Evolutionary conservation across 163 green algal genomes (phyloP).

Genomic region (Chloromonas sp.): DNA sequence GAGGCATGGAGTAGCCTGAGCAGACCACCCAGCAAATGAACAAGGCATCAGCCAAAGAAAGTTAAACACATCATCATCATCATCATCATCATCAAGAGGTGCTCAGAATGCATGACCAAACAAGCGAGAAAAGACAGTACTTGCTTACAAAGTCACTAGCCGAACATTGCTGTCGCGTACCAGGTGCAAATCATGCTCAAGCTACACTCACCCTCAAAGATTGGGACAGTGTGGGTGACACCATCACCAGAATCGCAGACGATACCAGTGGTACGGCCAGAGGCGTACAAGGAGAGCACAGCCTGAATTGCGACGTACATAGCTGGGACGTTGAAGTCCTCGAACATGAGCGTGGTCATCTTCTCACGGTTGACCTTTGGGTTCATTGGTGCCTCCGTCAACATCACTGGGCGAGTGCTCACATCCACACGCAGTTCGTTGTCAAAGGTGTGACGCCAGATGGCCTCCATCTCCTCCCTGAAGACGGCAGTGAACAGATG

Average conservation of each 20-base stretch:
- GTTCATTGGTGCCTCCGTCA: constrained; percentile 70
- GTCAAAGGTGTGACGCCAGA: constrained; percentile 98
- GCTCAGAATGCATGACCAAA: too few species aligned
- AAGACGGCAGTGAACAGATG: not conserved
- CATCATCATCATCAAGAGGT: too few species aligned
- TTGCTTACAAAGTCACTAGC: too few species aligned
- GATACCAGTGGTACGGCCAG: constrained; percentile 86
- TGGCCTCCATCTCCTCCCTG: constrained; percentile 94
- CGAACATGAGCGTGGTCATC: constrained; percentile 97
- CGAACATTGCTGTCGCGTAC: too few species aligned
- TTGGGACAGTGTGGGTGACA: constrained; percentile 90
- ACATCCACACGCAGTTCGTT: constrained; percentile 88
- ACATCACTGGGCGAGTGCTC: constrained; percentile 85
- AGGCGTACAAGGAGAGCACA: constrained; percentile 94
- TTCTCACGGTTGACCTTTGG: constrained; percentile 61
- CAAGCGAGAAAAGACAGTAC: too few species aligned
- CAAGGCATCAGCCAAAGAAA: too few species aligned
- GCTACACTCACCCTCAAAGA: constrained; percentile 67
- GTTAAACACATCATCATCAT: too few species aligned
- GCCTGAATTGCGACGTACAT: constrained; percentile 95
- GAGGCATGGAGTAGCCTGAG: constrained; percentile 82
- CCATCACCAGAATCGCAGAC: constrained; percentile 85
- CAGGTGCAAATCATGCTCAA: not conserved
- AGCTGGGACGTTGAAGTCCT: constrained; percentile 93
- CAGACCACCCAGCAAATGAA: not conserved